A percentile compares a stretch with the other conserved stretches of the same genome.
phyloP scores from a whole-genome alignment of 2,329 filamentous ascomycete genomes.

The Ophiostoma sp. region DNA sequence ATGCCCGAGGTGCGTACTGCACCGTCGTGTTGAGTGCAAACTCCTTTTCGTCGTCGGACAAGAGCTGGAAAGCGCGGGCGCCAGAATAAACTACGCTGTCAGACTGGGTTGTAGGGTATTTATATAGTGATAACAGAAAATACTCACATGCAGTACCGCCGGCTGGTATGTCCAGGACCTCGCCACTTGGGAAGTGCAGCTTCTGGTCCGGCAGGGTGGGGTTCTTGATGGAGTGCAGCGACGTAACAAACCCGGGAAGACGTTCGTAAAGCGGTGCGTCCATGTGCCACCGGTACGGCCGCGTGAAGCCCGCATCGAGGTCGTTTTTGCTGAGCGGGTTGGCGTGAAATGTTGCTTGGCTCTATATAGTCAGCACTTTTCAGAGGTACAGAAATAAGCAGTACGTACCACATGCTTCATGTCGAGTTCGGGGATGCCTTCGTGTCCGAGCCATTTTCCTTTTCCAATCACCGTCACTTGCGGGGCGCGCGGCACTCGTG shows the following conservation, averaged over 20 bases:
- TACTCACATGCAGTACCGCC: constrained; percentile 37
- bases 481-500: background rate
- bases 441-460: constrained; percentile 2
- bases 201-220: constrained; percentile 27
- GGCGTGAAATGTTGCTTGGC: constrained; percentile 29
- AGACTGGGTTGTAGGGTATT: constrained; percentile 22
- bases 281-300: constrained; percentile 47
- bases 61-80: background rate
- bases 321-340: constrained; percentile 33
- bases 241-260: constrained; percentile 32
- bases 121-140: too few species aligned
- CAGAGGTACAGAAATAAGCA: background rate
- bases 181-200: constrained; percentile 27
- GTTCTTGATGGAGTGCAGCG: constrained; percentile 37
- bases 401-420: constrained; percentile 1
- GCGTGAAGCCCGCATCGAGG: constrained; percentile 39
- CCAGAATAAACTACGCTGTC: constrained; percentile 29
- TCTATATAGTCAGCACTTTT: background rate
- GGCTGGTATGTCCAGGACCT: constrained; percentile 38
- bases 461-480: constrained; percentile 7
- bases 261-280: constrained; percentile 41
- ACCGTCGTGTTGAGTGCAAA: constrained; percentile 3
- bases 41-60: constrained; percentile 6
- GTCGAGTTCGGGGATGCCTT: background rate
- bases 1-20: background rate